Evolutionary conservation across 176 grass and related monocot species (phyloP), one percentile per base, ranked within the genome.

Genomic region (Echinochloa phyllopogon): DNA sequence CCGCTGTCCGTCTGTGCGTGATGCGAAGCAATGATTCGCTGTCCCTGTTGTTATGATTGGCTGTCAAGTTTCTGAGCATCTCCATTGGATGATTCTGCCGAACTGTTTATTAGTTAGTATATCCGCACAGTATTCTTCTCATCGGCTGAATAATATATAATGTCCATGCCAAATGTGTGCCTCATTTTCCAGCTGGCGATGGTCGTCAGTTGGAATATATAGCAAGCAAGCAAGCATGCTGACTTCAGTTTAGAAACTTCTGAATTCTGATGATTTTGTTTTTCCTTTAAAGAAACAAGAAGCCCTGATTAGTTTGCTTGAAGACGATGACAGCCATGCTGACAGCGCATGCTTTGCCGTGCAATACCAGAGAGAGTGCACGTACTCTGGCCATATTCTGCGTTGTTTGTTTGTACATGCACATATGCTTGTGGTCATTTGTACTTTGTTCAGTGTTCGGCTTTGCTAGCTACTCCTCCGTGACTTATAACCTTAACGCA

Each of bases 1-100:
- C 67, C 68, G 84, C 67, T 84, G 72, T 49, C 77, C 50, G 20
- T 6, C 66, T 45, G 15, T 47, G 65, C 45, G 14, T 73, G 45
- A 74, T 72, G 68, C 5, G 7, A 37, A 18, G 51, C 15, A 33
- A 90, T 61, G 75, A 84, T 84, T 84, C 75, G 75, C 69, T 84
- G 81, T 84, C 53, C 6, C 66, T 75, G 59, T 79, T 90, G 20
- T 79, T 79, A 78, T 65, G 60, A 60, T 79, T 62, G 56, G 15
- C 85, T 80, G 55, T 84, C 61, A 69, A 20, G 80, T 51, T 52
- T 62, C 61, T 18, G 18, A 39, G 75, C 89, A 84, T 73, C 68
- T 70, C 80, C 13, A 80, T 70, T 84, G 80, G 75, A 3, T 29
- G 2, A 33, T 43, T 5, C 57, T 11, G n/a, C 20, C 13, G 18